These are phyloP conservation scores for Straminergon stramineum DNA, from an alignment of 225 moss, liverwort and hornwort species.

Conservation along the genomic window DNA sequence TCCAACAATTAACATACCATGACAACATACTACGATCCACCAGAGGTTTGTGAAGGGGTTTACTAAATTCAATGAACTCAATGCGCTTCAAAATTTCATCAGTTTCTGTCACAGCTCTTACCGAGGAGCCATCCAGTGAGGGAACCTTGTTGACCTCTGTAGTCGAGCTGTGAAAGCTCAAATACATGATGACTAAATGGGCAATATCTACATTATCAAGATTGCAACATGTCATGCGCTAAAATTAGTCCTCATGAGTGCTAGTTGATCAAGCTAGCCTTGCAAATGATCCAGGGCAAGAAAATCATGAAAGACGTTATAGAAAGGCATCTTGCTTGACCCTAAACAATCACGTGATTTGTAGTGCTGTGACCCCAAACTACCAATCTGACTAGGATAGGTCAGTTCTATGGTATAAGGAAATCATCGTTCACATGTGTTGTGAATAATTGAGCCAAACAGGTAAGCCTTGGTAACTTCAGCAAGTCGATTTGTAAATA, in stretches of 20 bases:
- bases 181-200: not conserved
- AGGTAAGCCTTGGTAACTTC: constrained; percentile 29
- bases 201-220: not conserved
- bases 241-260: not conserved
- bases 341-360: not conserved
- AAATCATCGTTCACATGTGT: not conserved
- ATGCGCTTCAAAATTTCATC: not conserved
- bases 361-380: not conserved
- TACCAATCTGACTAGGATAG: not conserved
- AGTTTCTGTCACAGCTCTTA: not conserved
- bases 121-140: not conserved
- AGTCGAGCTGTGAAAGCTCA: not conserved
- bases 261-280: not conserved
- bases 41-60: not conserved
- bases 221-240: not conserved
- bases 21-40: not conserved
- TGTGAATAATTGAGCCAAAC: not conserved
- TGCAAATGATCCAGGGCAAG: not conserved
- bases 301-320: not conserved
- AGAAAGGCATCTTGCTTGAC: not conserved
- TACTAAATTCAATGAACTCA: not conserved
- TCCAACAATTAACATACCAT: not conserved
- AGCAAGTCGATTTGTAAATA: constrained; percentile 56
- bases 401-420: not conserved
- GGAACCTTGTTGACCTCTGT: not conserved